phyloP scores from a whole-genome alignment of 345 rosid genomes.

The Raphanus sativus region DNA sequence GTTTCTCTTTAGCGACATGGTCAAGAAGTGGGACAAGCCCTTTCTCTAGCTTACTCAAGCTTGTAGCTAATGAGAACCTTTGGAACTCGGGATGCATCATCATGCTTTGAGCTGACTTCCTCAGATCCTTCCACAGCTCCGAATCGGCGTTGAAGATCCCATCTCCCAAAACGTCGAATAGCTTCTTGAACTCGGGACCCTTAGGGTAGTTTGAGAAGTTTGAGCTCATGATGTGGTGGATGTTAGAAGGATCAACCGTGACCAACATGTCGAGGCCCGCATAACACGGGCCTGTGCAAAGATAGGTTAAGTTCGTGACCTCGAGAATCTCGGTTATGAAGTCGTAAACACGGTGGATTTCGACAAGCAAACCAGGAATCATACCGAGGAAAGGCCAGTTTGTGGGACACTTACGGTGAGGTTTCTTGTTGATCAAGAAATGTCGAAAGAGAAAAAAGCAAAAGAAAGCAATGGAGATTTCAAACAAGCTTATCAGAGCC shows the following conservation, averaged over 20 bases:
- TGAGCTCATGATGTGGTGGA: conserved; percentile 40
- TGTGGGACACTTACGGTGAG: conserved; percentile 16
- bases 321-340: conserved; percentile 27
- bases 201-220: conserved; percentile 39
- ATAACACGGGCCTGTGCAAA: conserved; percentile 31
- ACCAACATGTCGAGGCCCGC: conserved; percentile 26
- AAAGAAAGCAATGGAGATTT: conserved; percentile 30
- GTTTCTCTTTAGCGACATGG: conserved; percentile 25
- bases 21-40: conserved; percentile 44
- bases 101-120: not conserved
- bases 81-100: conserved; percentile 32
- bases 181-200: conserved; percentile 32
- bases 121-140: too few species aligned
- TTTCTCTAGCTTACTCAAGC: conserved; percentile 15
- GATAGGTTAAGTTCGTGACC: conserved; percentile 27
- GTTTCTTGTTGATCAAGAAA: conserved; percentile 27
- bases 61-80: conserved; percentile 32
- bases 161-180: too few species aligned
- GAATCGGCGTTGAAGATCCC: too few species aligned
- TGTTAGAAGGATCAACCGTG: conserved; percentile 42
- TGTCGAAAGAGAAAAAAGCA: conserved; percentile 24
- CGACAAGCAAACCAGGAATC: conserved; percentile 28
- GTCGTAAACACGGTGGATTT: conserved; percentile 38
- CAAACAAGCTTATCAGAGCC: conserved; percentile 33
- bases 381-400: conserved; percentile 41